Percentiles rank a stretch among this genome's conserved stretches.
phyloP scores from a whole-genome alignment of 495 filamentous ascomycete species.

The Neurospora sp. region DNA sequence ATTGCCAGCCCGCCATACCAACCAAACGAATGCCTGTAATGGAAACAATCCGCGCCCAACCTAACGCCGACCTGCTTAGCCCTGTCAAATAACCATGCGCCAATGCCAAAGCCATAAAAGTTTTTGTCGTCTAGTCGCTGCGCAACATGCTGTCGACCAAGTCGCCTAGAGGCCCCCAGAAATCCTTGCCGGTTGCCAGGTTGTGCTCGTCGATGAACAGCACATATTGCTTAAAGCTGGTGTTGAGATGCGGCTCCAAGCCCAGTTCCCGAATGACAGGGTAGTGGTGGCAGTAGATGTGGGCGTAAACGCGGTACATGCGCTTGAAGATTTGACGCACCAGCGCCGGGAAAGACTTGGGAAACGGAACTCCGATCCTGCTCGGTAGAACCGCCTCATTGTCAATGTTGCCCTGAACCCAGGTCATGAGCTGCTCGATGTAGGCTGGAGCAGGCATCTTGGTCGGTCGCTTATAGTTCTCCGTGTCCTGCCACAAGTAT shows the following conservation, averaged over 20 bases:
- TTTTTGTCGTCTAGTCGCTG: constrained; percentile 53
- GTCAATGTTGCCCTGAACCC: constrained; percentile 92
- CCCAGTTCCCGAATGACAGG: constrained; percentile 91
- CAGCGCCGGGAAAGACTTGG: constrained; percentile 78
- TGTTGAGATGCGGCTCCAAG: constrained; percentile 95
- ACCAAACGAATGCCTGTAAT: neutral
- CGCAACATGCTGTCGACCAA: constrained; percentile 94
- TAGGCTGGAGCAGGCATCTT: constrained; percentile 97
- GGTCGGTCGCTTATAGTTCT: constrained; percentile 87
- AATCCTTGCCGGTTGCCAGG: constrained; percentile 85
- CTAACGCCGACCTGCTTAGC: neutral
- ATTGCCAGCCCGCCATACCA: neutral
- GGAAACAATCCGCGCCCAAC: neutral
- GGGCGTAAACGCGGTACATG: constrained; percentile 95
- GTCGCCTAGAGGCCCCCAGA: constrained; percentile 94
- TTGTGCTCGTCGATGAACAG: constrained; percentile 92
- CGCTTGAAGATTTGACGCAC: constrained; percentile 95
- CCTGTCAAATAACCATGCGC: neutral
- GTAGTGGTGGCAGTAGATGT: constrained; percentile 99
- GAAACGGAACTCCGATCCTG: constrained; percentile 89
- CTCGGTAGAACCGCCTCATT: constrained; percentile 92
- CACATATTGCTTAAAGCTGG: constrained; percentile 98
- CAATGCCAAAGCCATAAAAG: neutral
- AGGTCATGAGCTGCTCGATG: constrained; percentile 93
- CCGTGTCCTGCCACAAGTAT: constrained; percentile 95